Evolutionary conservation across 2,329 filamentous ascomycete species (phyloP).

Genomic region (Sporothrix phasma): DNA sequence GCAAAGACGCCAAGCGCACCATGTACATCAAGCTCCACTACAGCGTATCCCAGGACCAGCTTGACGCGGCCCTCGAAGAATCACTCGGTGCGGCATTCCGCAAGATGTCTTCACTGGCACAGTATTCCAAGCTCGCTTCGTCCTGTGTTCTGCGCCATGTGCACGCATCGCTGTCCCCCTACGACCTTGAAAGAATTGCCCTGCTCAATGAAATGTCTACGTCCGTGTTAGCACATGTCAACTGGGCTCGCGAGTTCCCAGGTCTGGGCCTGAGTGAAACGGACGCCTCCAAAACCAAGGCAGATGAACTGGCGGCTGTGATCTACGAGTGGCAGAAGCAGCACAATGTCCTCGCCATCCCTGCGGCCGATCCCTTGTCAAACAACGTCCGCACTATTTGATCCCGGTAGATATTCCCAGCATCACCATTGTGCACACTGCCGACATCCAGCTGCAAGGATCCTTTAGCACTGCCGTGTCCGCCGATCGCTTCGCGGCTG

Average conservation of each 20-base stretch:
- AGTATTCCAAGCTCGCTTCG: slow-evolving; percentile 9
- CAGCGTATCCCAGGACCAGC: slow-evolving; percentile 64
- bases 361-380: slow-evolving; percentile 24
- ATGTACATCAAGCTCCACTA: slow-evolving; percentile 67
- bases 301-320: slow-evolving; percentile 26
- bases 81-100: slow-evolving; percentile 32
- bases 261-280: slow-evolving; percentile 32
- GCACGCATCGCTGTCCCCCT: slow-evolving; percentile 33
- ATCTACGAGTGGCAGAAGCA: slow-evolving; percentile 31
- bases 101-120: slow-evolving; percentile 18
- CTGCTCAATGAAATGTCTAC: slow-evolving; percentile 44
- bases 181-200: slow-evolving; percentile 47
- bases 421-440: slow-evolving; percentile 72
- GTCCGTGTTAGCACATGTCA: slow-evolving; percentile 32
- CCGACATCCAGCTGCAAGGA: slow-evolving; percentile 49
- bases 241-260: slow-evolving; percentile 41
- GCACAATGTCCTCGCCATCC: slow-evolving; percentile 27
- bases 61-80: slow-evolving; percentile 40
- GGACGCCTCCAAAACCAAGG: slow-evolving; percentile 14
- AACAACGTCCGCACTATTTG: slow-evolving; percentile 52
- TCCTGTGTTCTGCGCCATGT: slow-evolving; percentile 36
- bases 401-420: slow-evolving; percentile 87
- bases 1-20: slow-evolving; percentile 30
- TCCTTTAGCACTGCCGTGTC: slow-evolving; percentile 23
- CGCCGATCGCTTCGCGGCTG: slow-evolving; percentile 21